phyloP scores from a whole-genome alignment of 1,284 basidiomycete genomes.

The Cutaneotrichosporon cavernicola region DNA sequence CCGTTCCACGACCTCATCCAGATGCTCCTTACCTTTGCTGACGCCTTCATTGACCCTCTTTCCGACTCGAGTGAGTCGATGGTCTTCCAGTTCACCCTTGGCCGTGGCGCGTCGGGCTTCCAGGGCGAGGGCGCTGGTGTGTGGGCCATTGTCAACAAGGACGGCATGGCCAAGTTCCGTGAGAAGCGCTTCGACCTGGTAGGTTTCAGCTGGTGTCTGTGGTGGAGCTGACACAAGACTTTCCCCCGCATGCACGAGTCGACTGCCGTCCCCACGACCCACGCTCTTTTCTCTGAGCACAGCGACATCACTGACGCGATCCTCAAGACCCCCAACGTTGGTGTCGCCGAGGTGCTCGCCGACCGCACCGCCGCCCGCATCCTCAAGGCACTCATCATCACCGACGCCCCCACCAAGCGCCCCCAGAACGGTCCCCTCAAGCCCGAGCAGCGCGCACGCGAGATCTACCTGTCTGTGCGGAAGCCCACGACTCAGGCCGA shows the following conservation, averaged over 20 bases:
- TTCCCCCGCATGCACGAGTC: slow-evolving; percentile 48
- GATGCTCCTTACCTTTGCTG: slow-evolving; percentile 61
- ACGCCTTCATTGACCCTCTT: slow-evolving; percentile 70
- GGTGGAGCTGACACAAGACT: slow-evolving; percentile 29
- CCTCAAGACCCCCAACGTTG: slow-evolving; percentile 64
- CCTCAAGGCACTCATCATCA: slow-evolving; percentile 71
- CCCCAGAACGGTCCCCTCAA: slow-evolving; percentile 59
- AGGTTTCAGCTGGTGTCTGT: slow-evolving; percentile 41
- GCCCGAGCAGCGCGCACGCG: slow-evolving; percentile 62
- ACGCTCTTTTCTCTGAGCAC: slow-evolving; percentile 74
- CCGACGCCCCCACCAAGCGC: slow-evolving; percentile 74
- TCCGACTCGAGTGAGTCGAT: slow-evolving; percentile 58
- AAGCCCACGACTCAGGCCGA: slow-evolving; percentile 59
- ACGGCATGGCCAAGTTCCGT: slow-evolving; percentile 67
- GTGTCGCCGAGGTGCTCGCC: slow-evolving; percentile 62
- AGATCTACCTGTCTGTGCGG: slow-evolving; percentile 66
- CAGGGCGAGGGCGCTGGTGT: slow-evolving; percentile 63
- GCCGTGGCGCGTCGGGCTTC: slow-evolving; percentile 54
- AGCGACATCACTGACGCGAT: slow-evolving; percentile 74
- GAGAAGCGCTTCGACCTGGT: slow-evolving; percentile 81
- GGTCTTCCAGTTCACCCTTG: slow-evolving; percentile 72
- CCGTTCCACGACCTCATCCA: slow-evolving; percentile 75
- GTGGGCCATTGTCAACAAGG: slow-evolving; percentile 78
- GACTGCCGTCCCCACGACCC: slow-evolving; percentile 37
- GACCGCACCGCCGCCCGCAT: slow-evolving; percentile 59